phyloP scores from a whole-genome alignment of 306 rosid species.

The Cyclanthera cordifolia region DNA sequence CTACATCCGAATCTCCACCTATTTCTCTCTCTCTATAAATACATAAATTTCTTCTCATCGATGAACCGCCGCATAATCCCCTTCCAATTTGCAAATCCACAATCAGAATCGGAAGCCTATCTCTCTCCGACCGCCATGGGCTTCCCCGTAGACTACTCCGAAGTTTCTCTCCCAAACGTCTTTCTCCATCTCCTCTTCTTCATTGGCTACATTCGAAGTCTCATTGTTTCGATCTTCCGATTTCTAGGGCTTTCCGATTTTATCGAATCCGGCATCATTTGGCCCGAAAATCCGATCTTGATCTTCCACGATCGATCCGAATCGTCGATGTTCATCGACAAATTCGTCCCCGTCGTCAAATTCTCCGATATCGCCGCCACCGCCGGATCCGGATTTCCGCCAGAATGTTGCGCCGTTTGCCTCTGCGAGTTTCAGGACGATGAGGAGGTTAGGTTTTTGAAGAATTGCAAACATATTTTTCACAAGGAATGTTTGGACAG shows the following conservation, averaged over 20 bases:
- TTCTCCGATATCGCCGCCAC: neutral
- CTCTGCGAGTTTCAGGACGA: constrained; percentile 11
- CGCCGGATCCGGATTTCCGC: neutral
- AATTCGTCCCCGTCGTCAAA: constrained; percentile 8
- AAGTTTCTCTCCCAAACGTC: neutral
- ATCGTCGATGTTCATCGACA: neutral
- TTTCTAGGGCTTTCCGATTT: constrained; percentile 15
- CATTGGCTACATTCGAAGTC: neutral
- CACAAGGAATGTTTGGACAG: constrained; percentile 14
- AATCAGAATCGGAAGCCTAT: neutral
- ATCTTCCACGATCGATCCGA: neutral
- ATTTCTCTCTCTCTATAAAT: neutral
- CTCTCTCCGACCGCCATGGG: constrained; percentile 12
- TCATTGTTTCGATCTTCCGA: constrained; percentile 3
- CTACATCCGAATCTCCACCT: neutral
- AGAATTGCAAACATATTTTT: constrained; percentile 13
- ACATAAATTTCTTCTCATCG: neutral
- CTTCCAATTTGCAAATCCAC: neutral
- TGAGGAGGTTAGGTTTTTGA: constrained; percentile 8
- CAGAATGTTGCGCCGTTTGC: constrained; percentile 18
- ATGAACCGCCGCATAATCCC: constrained; percentile 11
- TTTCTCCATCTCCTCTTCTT: neutral
- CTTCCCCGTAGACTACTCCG: constrained; percentile 12
- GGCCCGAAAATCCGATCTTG: neutral
- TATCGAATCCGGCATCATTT: constrained; percentile 3